Conservation (phyloP, 352 stramenopile species). For the Phytophthora cactorum region DNA sequence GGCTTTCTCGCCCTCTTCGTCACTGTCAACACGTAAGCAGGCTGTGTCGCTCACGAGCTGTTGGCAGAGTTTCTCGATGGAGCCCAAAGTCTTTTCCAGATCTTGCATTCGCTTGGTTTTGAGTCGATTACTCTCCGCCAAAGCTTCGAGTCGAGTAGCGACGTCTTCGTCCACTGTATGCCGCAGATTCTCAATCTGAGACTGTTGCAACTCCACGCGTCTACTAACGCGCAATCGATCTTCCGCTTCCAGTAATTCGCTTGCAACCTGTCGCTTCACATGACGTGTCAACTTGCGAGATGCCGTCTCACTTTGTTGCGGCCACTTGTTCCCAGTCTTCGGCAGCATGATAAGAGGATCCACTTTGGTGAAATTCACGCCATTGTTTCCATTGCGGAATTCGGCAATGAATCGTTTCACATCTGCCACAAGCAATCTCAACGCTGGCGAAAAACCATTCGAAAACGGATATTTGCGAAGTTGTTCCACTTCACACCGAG, state of each 20-base stretch:
- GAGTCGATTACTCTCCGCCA: slow-evolving; percentile 63
- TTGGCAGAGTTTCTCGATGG: slow-evolving; percentile 73
- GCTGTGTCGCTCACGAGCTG: slow-evolving; percentile 64
- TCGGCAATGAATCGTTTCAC: slow-evolving; percentile 53
- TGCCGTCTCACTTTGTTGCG: slow-evolving; percentile 13
- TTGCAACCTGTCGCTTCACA: slow-evolving; percentile 49
- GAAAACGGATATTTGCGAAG: slow-evolving; percentile 70
- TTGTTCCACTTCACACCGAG: slow-evolving; percentile 47
- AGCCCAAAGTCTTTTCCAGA: slow-evolving; percentile 60
- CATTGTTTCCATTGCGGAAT: slow-evolving; percentile 48
- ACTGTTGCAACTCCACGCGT: slow-evolving; percentile 53
- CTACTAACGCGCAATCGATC: slow-evolving; percentile 29
- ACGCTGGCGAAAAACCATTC: slow-evolving; percentile 40
- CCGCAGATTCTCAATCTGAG: slow-evolving; percentile 51
- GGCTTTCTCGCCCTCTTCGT: slow-evolving; percentile 16
- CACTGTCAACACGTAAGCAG: slow-evolving; percentile 42
- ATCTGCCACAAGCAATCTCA: slow-evolving; percentile 45
- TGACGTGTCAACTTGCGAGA: slow-evolving; percentile 61
- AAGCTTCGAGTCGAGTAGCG: slow-evolving; percentile 40
- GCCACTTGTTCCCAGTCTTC: slow-evolving; percentile 1
- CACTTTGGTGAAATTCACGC: slow-evolving; percentile 48
- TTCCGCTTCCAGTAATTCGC: slow-evolving; percentile 33
- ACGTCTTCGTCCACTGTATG: slow-evolving; percentile 55
- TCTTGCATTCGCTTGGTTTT: slow-evolving; percentile 66
- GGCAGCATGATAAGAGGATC: slow-evolving; percentile 55